phyloP scores from a whole-genome alignment of 306 rosid genomes.

The Fragaria iinumae region DNA sequence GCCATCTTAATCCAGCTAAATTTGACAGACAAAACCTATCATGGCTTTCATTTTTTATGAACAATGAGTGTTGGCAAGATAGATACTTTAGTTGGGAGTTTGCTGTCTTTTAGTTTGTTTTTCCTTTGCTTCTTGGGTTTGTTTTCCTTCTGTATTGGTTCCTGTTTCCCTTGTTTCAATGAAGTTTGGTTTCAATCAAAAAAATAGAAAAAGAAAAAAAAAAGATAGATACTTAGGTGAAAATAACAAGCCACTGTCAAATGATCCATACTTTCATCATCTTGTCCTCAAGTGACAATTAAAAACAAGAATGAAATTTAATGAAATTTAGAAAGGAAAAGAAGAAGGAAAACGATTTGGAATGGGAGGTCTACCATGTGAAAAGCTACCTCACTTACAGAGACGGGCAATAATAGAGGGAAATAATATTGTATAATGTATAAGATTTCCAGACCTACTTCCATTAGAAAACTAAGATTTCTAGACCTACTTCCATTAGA shows the following conservation, averaged over 20 bases:
- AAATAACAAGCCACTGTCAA: not conserved
- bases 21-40: conserved; percentile 9
- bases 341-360: not conserved
- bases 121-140: too few relatives aligned
- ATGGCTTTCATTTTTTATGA: conserved; percentile 2
- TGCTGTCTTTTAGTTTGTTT: too few relatives aligned
- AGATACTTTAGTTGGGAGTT: not conserved
- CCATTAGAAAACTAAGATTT: not conserved
- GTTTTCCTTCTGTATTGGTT: too few relatives aligned
- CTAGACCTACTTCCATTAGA: not conserved
- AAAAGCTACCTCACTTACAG: not conserved
- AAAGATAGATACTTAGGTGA: not conserved
- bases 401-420: not conserved
- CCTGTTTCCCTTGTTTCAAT: too few relatives aligned
- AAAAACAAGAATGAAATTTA: not conserved
- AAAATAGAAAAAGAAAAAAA: not conserved
- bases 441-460: not conserved
- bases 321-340: too few relatives aligned
- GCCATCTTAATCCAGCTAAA: conserved; percentile 14
- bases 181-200: too few relatives aligned
- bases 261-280: conserved; percentile 4
- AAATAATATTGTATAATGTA: not conserved
- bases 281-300: not conserved
- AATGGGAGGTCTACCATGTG: conserved; percentile 12
- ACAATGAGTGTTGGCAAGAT: not conserved